Evolutionary conservation across 2,329 filamentous ascomycete genomes (phyloP), one percentile per base, ranked within the genome.

Genomic region (Boeremia exigua): DNA sequence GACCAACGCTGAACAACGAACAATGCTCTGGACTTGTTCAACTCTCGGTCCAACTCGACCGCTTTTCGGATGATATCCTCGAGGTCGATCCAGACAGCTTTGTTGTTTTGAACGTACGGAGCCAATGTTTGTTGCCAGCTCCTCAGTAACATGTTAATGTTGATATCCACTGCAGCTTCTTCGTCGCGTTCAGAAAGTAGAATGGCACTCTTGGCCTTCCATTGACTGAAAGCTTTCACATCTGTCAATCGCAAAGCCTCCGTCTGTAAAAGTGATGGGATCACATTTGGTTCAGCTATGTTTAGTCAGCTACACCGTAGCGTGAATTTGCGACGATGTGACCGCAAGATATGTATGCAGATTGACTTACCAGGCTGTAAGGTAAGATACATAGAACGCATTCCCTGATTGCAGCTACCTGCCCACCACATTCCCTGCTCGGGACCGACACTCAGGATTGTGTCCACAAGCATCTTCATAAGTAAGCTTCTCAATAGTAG

Each of bases 11-110:
- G 33, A 15, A 54, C 46, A 3, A 4, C n/a, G 19, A 48, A 54
- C 7, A 54, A n/a, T 4, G 51, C 43, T 28, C 51, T 42, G 7
- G 51, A 54, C 30, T 48, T 54, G 23, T 28, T 7, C 23, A 54
- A 12, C 33, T 54, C 51, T 5, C 29, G 23, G 29, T 54, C 51
- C 6, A 48, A 29, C 27, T 6, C 17, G 6, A 54, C 30, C 3
- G 44, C 28, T 19, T 48, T 44, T 3, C 32, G 15, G 15, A 48
- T 38, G 3, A 48, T 19, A 12, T 15, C n/a, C 19, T 15, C 23
- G 8, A 48, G 32, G 2, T 51, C 33, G 6, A 9, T 29, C 45
- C 45, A 48, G 2, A 23, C 32, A 5, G 12, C 12, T 14, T 34
- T 6, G 32, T 34, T 14, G 4, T 12, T 4, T 34, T 6, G 6